Percentiles rank a stretch among this genome's conserved stretches.
Conservation (phyloP, 106 monocot species). For the Hemerocallis citrina region DNA sequence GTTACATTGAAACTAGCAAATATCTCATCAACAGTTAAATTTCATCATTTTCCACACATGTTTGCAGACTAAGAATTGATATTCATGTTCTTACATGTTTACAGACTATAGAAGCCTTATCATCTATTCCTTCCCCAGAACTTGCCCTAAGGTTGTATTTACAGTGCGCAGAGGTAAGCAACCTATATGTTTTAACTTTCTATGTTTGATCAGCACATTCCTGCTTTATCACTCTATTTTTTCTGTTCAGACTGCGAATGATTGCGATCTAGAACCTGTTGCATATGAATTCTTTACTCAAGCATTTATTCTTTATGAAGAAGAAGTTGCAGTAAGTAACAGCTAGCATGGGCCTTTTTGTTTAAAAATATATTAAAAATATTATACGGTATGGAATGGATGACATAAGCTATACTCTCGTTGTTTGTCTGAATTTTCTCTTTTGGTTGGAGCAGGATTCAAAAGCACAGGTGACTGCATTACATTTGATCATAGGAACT, state of each 20-base stretch:
- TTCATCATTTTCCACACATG: no score
- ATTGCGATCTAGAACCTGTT: constrained; percentile 96
- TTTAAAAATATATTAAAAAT: no score
- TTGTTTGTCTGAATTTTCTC: no score
- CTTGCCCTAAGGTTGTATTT: constrained; percentile 81
- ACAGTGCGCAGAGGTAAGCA: constrained; percentile 93
- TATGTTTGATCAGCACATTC: background rate
- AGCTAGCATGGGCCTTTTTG: no score
- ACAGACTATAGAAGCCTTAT: constrained; percentile 84
- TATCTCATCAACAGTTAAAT: background rate
- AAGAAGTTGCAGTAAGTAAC: constrained; percentile 80
- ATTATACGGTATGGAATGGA: no score
- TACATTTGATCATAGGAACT: constrained; percentile 96
- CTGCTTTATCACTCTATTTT: constrained; percentile 6
- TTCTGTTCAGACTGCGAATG: constrained; percentile 76
- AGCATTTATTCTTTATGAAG: constrained; percentile 97
- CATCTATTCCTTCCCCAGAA: constrained; percentile 80
- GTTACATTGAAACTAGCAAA: no score
- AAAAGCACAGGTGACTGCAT: constrained; percentile 93
- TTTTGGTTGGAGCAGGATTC: constrained; percentile 81
- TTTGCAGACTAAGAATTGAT: no score
- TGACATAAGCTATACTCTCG: no score
- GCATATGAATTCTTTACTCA: constrained; percentile 97
- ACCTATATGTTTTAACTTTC: background rate
- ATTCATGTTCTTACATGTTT: no score